phyloP scores from a whole-genome alignment of 805 yeast species.

The Candida awuae region DNA sequence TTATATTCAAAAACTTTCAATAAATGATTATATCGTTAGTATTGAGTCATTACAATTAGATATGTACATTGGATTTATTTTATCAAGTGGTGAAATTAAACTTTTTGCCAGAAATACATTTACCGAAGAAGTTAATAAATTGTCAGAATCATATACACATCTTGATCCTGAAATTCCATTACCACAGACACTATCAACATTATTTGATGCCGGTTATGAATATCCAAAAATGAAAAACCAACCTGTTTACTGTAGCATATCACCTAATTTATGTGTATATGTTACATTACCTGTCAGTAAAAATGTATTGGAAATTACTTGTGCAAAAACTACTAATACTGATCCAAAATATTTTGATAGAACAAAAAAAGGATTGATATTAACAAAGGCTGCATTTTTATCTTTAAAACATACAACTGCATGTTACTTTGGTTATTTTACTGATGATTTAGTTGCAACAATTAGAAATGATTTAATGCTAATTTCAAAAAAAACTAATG shows the following conservation, averaged over 20 bases:
- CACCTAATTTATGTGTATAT: constrained; percentile 44
- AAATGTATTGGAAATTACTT: constrained; percentile 17
- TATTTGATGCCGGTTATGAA: constrained; percentile 49
- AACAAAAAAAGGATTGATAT: constrained; percentile 27
- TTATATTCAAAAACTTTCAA: constrained; percentile 17
- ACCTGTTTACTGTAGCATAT: constrained; percentile 34
- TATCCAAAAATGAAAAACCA: constrained; percentile 32
- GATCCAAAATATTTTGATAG: constrained; percentile 9
- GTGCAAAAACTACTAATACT: constrained; percentile 16
- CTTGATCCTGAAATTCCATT: constrained; percentile 3
- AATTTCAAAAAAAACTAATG: constrained; percentile 16
- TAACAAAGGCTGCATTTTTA: constrained; percentile 47
- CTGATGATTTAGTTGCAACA: constrained; percentile 62
- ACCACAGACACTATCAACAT: constrained; percentile 32
- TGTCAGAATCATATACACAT: constrained; percentile 1
- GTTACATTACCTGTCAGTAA: constrained; percentile 25
- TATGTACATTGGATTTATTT: constrained; percentile 31
- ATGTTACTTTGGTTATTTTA: constrained; percentile 55
- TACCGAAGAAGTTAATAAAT: constrained; percentile 16
- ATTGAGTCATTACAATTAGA: constrained; percentile 33
- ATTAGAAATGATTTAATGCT: constrained; percentile 41
- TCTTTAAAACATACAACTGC: constrained; percentile 63
- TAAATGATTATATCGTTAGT: constrained; percentile 25
- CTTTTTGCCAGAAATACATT: constrained; percentile 35
- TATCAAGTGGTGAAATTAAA: constrained; percentile 39